These are phyloP conservation scores for Penicillium frequentans DNA, from an alignment of 2,329 filamentous ascomycete species.

Conservation along the genomic window DNA sequence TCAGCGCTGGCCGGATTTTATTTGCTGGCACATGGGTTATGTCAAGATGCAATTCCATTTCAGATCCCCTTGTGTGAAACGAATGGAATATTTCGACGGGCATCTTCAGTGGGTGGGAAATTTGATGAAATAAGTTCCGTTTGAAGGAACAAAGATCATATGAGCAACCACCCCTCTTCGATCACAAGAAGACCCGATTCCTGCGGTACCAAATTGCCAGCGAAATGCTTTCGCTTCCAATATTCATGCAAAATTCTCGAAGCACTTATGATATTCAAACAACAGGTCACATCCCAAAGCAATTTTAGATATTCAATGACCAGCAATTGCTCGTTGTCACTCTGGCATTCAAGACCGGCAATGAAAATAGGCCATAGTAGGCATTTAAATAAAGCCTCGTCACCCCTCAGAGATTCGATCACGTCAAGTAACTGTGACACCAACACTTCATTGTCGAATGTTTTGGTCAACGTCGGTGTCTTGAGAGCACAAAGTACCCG, in stretches of 20 bases:
- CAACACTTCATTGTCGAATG: background rate
- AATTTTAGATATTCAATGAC: constrained; percentile 7
- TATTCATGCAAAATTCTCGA: constrained; percentile 14
- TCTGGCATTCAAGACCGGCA: constrained; percentile 17
- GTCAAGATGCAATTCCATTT: constrained; percentile 8
- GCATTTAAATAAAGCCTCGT: constrained; percentile 20
- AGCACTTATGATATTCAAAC: constrained; percentile 23
- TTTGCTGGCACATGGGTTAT: constrained; percentile 4
- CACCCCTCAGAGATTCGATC: constrained; percentile 4
- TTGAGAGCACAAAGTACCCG: constrained; percentile 6
- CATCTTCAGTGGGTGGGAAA: background rate
- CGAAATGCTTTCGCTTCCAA: constrained; percentile 6
- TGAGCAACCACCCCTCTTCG: background rate
- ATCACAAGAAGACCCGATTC: background rate
- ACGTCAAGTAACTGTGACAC: background rate
- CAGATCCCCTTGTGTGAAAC: background rate
- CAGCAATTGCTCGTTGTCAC: background rate
- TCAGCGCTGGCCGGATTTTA: constrained; percentile 7
- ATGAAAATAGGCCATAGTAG: constrained; percentile 23
- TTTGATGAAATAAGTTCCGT: background rate
- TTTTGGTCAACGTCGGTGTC: background rate
- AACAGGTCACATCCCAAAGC: constrained; percentile 20
- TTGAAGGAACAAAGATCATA: background rate
- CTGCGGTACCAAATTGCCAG: background rate
- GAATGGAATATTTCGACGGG: background rate